Evolutionary conservation across 2,329 filamentous ascomycete genomes (phyloP), one percentile per base, ranked within the genome.

Genomic region (Leptoxyphium fumago): DNA sequence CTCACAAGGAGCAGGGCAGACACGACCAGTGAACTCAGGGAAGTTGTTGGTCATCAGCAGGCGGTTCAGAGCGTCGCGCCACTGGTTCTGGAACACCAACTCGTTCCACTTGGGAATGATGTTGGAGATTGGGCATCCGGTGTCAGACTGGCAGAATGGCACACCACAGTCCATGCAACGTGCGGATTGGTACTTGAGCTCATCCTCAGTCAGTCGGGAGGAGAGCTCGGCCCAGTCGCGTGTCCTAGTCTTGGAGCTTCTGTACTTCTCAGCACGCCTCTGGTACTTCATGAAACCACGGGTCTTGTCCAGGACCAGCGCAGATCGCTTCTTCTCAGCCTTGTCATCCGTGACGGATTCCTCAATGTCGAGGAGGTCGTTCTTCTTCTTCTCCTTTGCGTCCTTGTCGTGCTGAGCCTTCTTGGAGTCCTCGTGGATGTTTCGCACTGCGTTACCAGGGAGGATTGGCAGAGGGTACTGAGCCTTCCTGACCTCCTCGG

Each of bases 111-210:
- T 95, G 45, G 89, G 89, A 56, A 96, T 96, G 60, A 96, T 93
- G 69, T 96, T 96, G 54, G 81, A 87, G 63, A 95, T 95, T 1
- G 89, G 89, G 62, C 89, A 96, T 41, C 89, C 89, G 50, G 84
- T 87, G 55, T 96, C 89, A 15, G 87, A 94, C 65, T 96, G 89
- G 57, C 89, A 96, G 75, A 96, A 96, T 1, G 89, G 89, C 48
- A 96, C 88, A 77, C 89, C 89, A 49, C 89, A 96, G 68, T 96
- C 89, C 89, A 96, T 96, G 72, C 89, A 96, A 52, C 89, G 84
- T 48, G 89, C 89, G 40, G 87, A 82, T 66, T 96, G 89, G 61
- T 94, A 95, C 70, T 95, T 95, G 51, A 95, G 78, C 68, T 94
- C 87, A 54, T 95, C 89, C 64, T 94, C 87, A 52, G 84, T 86